These are phyloP conservation scores for Globisporangium parvum DNA, from an alignment of 352 stramenopile genomes.

Conservation along the genomic window DNA sequence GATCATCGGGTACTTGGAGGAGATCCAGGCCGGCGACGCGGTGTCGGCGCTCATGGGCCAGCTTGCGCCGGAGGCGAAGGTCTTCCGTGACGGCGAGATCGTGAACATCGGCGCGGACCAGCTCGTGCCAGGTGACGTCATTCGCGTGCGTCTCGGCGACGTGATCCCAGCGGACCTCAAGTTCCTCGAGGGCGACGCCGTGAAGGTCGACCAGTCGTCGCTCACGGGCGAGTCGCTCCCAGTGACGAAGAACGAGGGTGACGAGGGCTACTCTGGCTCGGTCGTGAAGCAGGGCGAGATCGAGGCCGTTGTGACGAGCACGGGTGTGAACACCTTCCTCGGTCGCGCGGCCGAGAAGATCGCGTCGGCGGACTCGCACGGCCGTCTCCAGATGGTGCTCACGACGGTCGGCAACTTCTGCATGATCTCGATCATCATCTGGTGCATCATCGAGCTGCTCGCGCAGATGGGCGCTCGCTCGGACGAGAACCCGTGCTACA, in stretches of 20 bases:
- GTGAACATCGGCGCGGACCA: constrained; percentile 58
- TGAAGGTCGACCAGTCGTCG: constrained; percentile 90
- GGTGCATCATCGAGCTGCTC: constrained; percentile 81
- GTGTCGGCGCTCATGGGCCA: constrained; percentile 87
- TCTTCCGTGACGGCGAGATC: constrained; percentile 77
- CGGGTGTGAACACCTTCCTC: constrained; percentile 88
- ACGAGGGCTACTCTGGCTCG: constrained; percentile 80
- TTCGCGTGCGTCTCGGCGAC: constrained; percentile 81
- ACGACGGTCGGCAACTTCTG: constrained; percentile 91
- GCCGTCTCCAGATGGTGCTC: constrained; percentile 89
- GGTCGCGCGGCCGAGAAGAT: constrained; percentile 86
- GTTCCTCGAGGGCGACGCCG: constrained; percentile 67
- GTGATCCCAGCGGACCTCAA: constrained; percentile 90
- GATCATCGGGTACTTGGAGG: constrained; percentile 75
- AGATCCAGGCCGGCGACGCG: constrained; percentile 83
- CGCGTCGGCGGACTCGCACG: constrained; percentile 54
- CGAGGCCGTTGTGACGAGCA: constrained; percentile 86
- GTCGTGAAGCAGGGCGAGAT: constrained; percentile 88
- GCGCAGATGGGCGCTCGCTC: constrained; percentile 72
- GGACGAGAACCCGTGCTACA: constrained; percentile 79
- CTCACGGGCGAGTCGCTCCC: constrained; percentile 93
- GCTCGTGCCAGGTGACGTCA: constrained; percentile 69
- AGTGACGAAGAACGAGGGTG: constrained; percentile 78
- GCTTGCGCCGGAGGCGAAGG: constrained; percentile 79
- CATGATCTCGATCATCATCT: constrained; percentile 83